Conservation (phyloP, 176 grass and related monocot genomes). For the Leersia perrieri region DNA sequence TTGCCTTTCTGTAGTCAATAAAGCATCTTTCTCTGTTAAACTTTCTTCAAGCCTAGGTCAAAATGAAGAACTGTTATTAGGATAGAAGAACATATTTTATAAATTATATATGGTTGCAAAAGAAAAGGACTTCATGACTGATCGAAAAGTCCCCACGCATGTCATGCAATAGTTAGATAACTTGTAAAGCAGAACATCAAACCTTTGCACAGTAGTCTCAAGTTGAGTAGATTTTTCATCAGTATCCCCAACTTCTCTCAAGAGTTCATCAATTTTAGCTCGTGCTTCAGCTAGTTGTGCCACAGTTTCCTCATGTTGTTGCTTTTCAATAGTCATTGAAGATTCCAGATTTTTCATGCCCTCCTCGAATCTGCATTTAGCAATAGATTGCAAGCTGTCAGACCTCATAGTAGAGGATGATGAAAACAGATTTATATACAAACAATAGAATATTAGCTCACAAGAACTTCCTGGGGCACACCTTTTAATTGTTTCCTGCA, state of each 20-base stretch:
- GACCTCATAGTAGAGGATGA: constrained; percentile 13
- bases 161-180: constrained; percentile 1
- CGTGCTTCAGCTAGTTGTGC: constrained; percentile 52
- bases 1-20: constrained; percentile 49
- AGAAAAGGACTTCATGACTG: neutral
- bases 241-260: constrained; percentile 57
- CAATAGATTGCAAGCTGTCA: constrained; percentile 17
- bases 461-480: constrained; percentile 32
- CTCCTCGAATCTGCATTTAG: constrained; percentile 53
- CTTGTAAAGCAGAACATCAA: neutral
- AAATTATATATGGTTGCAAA: constrained; percentile 8
- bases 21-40: constrained; percentile 56
- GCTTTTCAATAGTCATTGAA: constrained; percentile 55
- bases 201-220: constrained; percentile 74
- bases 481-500: constrained; percentile 57
- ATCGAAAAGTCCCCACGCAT: neutral
- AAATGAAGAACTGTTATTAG: constrained; percentile 27
- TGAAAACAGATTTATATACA: neutral
- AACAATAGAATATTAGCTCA: constrained; percentile 4
- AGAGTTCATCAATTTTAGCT: constrained; percentile 55
- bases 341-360: constrained; percentile 42
- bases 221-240: constrained; percentile 59
- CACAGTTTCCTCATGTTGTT: constrained; percentile 42
- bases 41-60: constrained; percentile 80
- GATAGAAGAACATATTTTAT: constrained; percentile 1